These are phyloP conservation scores for Solanum appendiculatum DNA, from an alignment of 257 asterid genomes.

Conservation along the genomic window DNA sequence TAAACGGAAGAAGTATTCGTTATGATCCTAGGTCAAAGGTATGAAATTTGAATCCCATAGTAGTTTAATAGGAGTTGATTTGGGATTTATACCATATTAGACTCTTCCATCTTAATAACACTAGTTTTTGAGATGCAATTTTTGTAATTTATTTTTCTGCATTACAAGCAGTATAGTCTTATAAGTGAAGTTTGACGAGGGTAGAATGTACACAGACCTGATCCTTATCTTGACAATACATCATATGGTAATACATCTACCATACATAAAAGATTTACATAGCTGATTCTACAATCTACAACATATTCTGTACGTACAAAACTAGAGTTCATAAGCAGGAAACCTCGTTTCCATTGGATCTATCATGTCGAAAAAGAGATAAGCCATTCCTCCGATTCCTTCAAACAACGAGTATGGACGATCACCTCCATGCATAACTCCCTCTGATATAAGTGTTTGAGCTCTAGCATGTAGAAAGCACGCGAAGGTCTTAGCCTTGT, in stretches of 20 bases:
- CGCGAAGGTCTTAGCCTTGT: constrained; percentile 71
- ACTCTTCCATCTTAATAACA: too few species aligned
- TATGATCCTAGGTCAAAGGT: background rate
- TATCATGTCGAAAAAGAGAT: constrained; percentile 57
- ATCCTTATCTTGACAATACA: background rate
- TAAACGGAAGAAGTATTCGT: too few species aligned
- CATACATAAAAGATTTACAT: background rate
- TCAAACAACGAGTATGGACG: constrained; percentile 63
- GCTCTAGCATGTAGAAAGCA: constrained; percentile 58
- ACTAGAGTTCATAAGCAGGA: constrained; percentile 60
- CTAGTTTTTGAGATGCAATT: background rate
- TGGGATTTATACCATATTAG: background rate
- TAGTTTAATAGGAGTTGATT: background rate
- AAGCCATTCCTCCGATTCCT: constrained; percentile 68
- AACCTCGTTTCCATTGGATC: constrained; percentile 58
- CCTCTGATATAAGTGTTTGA: constrained; percentile 43
- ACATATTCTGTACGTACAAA: background rate
- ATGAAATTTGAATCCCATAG: too few species aligned
- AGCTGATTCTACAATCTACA: background rate
- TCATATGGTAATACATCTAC: background rate
- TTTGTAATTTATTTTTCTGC: background rate
- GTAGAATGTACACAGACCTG: background rate
- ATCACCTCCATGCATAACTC: constrained; percentile 83
- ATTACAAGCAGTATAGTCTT: background rate
- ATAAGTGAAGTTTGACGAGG: background rate